These are phyloP conservation scores for Arthrobotrys sphaeroides DNA, from an alignment of 2,329 filamentous ascomycete genomes.

Conservation along the genomic window DNA sequence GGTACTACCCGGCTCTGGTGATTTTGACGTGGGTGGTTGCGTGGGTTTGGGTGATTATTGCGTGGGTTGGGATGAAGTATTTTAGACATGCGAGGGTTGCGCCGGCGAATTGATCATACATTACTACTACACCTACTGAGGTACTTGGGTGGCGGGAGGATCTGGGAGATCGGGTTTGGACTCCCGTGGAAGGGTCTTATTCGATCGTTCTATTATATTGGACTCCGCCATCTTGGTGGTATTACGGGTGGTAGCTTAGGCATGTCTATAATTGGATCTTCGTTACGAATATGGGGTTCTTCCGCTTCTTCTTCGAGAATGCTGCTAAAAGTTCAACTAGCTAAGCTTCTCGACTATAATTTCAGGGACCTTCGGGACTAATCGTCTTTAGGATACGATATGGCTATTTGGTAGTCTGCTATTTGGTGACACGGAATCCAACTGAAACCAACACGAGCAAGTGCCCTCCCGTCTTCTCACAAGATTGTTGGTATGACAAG, in stretches of 20 bases:
- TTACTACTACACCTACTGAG: too few relatives aligned
- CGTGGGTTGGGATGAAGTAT: slow-evolving; percentile 99
- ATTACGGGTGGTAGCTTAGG: slow-evolving; percentile 9
- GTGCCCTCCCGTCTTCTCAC: slow-evolving; percentile 7
- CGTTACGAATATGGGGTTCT: not conserved
- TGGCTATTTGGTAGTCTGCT: too few relatives aligned
- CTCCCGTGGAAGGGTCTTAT: not conserved
- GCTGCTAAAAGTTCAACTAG: too few relatives aligned
- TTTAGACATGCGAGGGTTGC: slow-evolving; percentile 93
- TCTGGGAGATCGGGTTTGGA: slow-evolving; percentile 11
- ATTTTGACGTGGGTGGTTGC: slow-evolving; percentile 95
- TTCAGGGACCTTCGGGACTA: not conserved
- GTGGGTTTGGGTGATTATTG: slow-evolving; percentile 97
- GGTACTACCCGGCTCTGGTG: slow-evolving; percentile 94
- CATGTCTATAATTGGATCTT: slow-evolving; percentile 25
- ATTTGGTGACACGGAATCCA: slow-evolving; percentile 32
- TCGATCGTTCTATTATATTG: slow-evolving; percentile 18
- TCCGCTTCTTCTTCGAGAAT: not conserved
- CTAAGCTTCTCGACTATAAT: too few relatives aligned
- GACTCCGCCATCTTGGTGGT: slow-evolving; percentile 17
- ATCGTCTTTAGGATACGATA: not conserved
- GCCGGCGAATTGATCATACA: slow-evolving; percentile 50
- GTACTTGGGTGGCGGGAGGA: too few relatives aligned
- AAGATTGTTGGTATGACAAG: too few relatives aligned
- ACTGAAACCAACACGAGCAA: slow-evolving; percentile 16